Conservation (phyloP, 1,284 basidiomycete species). For the Dichomitus squalens region DNA sequence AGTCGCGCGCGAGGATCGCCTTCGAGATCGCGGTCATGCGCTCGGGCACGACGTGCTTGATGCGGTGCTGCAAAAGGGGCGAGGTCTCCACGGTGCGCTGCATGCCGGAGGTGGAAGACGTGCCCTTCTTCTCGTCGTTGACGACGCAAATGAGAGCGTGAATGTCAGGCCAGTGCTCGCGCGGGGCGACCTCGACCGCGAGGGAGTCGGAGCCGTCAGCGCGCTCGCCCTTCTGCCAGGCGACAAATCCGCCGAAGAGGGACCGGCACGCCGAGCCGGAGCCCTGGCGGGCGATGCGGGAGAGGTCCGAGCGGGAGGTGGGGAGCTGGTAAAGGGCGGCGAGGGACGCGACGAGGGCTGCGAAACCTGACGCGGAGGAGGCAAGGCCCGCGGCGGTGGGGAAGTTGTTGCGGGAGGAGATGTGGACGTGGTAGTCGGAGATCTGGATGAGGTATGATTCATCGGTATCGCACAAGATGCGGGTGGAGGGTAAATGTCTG, state of each 20-base stretch:
- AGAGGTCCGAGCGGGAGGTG: slow-evolving; percentile 70
- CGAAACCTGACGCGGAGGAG: slow-evolving; percentile 96
- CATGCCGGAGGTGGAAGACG: slow-evolving; percentile 95
- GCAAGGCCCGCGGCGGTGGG: slow-evolving; percentile 98
- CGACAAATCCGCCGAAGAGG: slow-evolving; percentile 96
- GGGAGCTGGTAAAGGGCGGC: slow-evolving; percentile 86
- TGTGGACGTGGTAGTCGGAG: slow-evolving; percentile 77
- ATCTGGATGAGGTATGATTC: slow-evolving; percentile 53
- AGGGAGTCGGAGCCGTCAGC: slow-evolving; percentile 84
- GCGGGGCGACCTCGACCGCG: slow-evolving; percentile 87
- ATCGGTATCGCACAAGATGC: background rate
- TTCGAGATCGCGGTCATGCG: slow-evolving; percentile 84
- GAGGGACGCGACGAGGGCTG: slow-evolving; percentile 91
- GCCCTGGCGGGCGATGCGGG: slow-evolving; percentile 94
- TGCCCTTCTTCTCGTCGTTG: slow-evolving; percentile 96
- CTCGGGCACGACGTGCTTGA: slow-evolving; percentile 83
- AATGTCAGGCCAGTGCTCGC: slow-evolving; percentile 92
- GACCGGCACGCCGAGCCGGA: slow-evolving; percentile 98
- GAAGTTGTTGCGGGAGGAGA: slow-evolving; percentile 98
- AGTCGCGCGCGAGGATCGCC: slow-evolving; percentile 84
- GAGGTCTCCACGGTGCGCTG: slow-evolving; percentile 96
- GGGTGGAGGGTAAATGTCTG: slow-evolving; percentile 3
- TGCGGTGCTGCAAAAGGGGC: slow-evolving; percentile 86
- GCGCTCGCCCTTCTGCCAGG: slow-evolving; percentile 84
- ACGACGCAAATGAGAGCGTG: slow-evolving; percentile 98